Evolutionary conservation across 2,329 filamentous ascomycete species (phyloP).

Genomic region (Stagonosporopsis vannaccii): DNA sequence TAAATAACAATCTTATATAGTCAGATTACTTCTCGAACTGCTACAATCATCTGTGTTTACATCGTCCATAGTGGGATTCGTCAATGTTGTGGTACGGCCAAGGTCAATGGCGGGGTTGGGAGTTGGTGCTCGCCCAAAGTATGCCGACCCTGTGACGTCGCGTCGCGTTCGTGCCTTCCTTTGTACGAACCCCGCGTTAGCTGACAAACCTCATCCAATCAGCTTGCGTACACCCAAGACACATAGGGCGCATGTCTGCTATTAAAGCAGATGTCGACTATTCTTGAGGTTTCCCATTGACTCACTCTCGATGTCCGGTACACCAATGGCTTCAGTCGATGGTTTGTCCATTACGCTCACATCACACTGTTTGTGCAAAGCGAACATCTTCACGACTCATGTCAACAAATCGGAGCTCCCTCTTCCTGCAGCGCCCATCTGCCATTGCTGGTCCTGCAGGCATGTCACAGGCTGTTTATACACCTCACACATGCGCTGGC

Average conservation of each 20-base stretch:
- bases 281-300: background rate
- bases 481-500: conserved; percentile 50
- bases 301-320: background rate
- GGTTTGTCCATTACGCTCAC: conserved; percentile 36
- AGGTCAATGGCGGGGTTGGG: background rate
- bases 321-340: conserved; percentile 24
- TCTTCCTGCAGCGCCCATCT: conserved; percentile 49
- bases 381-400: conserved; percentile 50
- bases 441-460: conserved; percentile 62
- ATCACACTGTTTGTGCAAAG: conserved; percentile 57
- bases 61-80: too few species aligned
- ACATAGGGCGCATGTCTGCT: background rate
- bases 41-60: too few species aligned
- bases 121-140: background rate
- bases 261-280: background rate
- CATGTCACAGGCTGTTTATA: conserved; percentile 56
- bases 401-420: conserved; percentile 51
- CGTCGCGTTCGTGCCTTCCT: conserved; percentile 17
- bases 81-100: background rate
- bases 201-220: conserved; percentile 24
- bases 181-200: conserved; percentile 23
- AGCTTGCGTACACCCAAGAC: background rate
- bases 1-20: too few species aligned
- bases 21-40: too few species aligned
- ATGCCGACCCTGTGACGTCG: conserved; percentile 14